These are phyloP conservation scores for Grifola frondosa DNA, from an alignment of 1,284 basidiomycete species.

Conservation along the genomic window DNA sequence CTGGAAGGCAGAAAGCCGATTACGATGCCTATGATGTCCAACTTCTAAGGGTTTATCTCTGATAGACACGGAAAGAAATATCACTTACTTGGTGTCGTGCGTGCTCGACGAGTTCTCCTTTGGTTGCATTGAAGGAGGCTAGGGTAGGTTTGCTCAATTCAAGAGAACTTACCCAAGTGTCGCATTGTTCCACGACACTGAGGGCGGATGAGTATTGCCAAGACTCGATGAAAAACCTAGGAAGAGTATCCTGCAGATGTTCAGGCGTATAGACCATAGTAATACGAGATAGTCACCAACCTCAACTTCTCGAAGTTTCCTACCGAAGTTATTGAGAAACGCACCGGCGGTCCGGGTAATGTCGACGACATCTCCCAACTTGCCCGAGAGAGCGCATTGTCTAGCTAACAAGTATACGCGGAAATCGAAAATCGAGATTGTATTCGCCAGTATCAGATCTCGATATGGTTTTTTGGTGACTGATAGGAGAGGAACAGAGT, in stretches of 20 bases:
- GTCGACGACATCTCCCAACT: constrained; percentile 67
- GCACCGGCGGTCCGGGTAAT: constrained; percentile 64
- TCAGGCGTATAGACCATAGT: constrained; percentile 16
- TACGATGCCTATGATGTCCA: constrained; percentile 79
- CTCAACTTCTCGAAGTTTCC: constrained; percentile 72
- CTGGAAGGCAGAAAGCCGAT: constrained; percentile 68
- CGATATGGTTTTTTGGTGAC: constrained; percentile 83
- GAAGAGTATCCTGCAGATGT: constrained; percentile 74
- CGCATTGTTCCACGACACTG: constrained; percentile 83
- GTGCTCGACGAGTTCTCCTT: constrained; percentile 81
- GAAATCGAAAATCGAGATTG: constrained; percentile 94
- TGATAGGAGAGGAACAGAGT: constrained; percentile 81
- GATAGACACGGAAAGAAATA: neutral
- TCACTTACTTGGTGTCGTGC: constrained; percentile 72
- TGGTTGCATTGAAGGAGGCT: constrained; percentile 61
- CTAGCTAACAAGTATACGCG: constrained; percentile 88
- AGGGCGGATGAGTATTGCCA: constrained; percentile 94
- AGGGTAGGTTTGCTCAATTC: constrained; percentile 45
- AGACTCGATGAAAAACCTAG: constrained; percentile 82
- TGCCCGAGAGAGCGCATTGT: constrained; percentile 78
- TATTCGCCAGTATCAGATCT: constrained; percentile 86
- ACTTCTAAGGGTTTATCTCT: constrained; percentile 42
- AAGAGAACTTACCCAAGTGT: constrained; percentile 62
- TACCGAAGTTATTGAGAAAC: constrained; percentile 83
- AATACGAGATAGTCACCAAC: constrained; percentile 42